Percentiles rank a stretch among this genome's conserved stretches.
phyloP scores from a whole-genome alignment of 192 early-diverging fungal species.

The Coemansia sp. region DNA sequence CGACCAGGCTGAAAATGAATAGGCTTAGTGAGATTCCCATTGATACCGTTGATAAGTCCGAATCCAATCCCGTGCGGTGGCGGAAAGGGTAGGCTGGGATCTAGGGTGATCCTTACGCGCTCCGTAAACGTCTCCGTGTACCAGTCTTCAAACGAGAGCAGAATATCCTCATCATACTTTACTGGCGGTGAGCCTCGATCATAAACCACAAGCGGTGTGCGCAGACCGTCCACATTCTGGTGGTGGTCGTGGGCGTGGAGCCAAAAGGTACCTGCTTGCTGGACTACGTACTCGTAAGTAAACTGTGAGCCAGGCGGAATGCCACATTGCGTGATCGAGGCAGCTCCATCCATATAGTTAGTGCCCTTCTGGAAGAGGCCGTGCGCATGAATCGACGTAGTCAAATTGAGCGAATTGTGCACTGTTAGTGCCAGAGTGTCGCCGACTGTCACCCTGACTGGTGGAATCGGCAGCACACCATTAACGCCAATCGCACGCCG shows the following conservation, averaged over 20 bases:
- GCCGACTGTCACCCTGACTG: conserved; percentile 8
- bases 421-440: conserved; percentile 40
- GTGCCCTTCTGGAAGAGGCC: conserved; percentile 78
- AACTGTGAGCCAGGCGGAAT: conserved; percentile 67
- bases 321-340: conserved; percentile 70
- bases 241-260: conserved; percentile 69
- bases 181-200: conserved; percentile 52
- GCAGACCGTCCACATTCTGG: conserved; percentile 81
- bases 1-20: conserved; percentile 71
- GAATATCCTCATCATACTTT: conserved; percentile 68
- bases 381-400: conserved; percentile 73
- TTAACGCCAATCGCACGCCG: conserved; percentile 69
- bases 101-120: conserved; percentile 50
- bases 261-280: conserved; percentile 84
- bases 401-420: conserved; percentile 60
- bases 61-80: conserved; percentile 62
- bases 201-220: conserved; percentile 68
- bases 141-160: conserved; percentile 71
- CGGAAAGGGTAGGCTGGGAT: conserved; percentile 59
- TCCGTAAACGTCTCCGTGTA: conserved; percentile 62
- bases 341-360: conserved; percentile 68
- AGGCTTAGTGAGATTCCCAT: conserved; percentile 55
- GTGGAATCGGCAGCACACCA: conserved; percentile 62
- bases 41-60: conserved; percentile 33
- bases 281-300: conserved; percentile 66